Evolutionary conservation across 768 basidiomycete species (phyloP).

Genomic region (Phylloporus sp.): DNA sequence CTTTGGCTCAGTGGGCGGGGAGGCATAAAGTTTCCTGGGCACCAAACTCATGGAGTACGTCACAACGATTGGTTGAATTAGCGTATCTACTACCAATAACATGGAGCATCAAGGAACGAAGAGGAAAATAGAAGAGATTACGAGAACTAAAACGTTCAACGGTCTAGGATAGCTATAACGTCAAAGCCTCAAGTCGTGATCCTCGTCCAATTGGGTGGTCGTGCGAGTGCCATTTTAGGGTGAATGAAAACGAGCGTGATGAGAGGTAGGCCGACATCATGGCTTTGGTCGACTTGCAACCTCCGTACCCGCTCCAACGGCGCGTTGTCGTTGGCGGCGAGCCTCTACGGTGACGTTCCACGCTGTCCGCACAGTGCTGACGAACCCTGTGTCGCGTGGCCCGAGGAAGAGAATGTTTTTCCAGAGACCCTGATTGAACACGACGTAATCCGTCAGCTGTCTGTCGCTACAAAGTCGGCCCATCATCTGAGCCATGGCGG

Average conservation of each 20-base stretch:
- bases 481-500: constrained; percentile 54
- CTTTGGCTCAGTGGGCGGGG: too few species aligned
- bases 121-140: constrained; percentile 20
- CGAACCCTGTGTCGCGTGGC: constrained; percentile 41
- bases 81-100: constrained; percentile 19
- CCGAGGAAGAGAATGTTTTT: constrained; percentile 57
- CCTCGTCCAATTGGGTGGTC: constrained; percentile 24
- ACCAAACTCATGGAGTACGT: background rate
- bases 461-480: constrained; percentile 37
- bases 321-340: constrained; percentile 29
- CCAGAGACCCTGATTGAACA: constrained; percentile 61
- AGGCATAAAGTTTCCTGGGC: background rate
- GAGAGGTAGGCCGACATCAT: constrained; percentile 17
- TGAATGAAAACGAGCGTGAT: constrained; percentile 20
- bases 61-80: background rate
- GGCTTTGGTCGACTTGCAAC: constrained; percentile 5
- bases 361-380: constrained; percentile 50
- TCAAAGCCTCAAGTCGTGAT: constrained; percentile 21
- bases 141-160: constrained; percentile 12
- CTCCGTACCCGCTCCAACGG: constrained; percentile 10
- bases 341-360: constrained; percentile 78
- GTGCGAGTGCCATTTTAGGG: constrained; percentile 25
- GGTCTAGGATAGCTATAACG: constrained; percentile 7
- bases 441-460: constrained; percentile 30
- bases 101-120: background rate